Percentiles rank a stretch among this genome's conserved stretches.
Evolutionary conservation across 306 rosid genomes (phyloP).

Genomic region (Vicia sativa): DNA sequence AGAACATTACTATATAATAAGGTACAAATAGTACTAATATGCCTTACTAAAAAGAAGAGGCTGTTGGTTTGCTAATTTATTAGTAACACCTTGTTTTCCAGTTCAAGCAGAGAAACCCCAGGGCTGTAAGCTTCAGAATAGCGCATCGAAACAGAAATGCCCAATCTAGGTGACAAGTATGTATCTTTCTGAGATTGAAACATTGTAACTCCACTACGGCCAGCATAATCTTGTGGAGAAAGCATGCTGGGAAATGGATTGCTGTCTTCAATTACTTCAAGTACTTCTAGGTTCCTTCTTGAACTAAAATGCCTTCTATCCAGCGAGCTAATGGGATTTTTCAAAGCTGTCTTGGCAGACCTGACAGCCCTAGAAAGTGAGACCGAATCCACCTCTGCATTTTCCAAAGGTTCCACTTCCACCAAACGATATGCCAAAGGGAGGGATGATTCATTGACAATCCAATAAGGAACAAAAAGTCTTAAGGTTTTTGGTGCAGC

Average conservation of each 20-base stretch:
- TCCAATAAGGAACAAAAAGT: constrained; percentile 95
- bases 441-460: constrained; percentile 76
- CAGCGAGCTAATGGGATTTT: constrained; percentile 70
- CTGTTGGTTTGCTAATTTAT: constrained; percentile 27
- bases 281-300: constrained; percentile 72
- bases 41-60: constrained; percentile 18
- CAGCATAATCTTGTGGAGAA: constrained; percentile 82
- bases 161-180: constrained; percentile 76
- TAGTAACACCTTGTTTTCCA: constrained; percentile 86
- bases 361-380: constrained; percentile 66
- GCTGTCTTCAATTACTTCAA: constrained; percentile 84
- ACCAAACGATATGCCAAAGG: constrained; percentile 85
- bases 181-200: constrained; percentile 82
- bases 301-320: constrained; percentile 67
- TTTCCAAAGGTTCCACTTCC: constrained; percentile 85
- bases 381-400: constrained; percentile 63
- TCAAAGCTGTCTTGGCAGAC: constrained; percentile 77
- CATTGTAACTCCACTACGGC: constrained; percentile 64
- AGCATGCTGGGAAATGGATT: constrained; percentile 91
- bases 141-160: constrained; percentile 75
- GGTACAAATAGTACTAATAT: constrained; percentile 25
- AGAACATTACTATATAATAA: constrained; percentile 37
- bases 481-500: constrained; percentile 86
- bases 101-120: constrained; percentile 84
- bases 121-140: constrained; percentile 74